Evolutionary conservation across 306 rosid genomes (phyloP), one percentile per base, ranked within the genome.

Genomic region (Cucumis melo): DNA sequence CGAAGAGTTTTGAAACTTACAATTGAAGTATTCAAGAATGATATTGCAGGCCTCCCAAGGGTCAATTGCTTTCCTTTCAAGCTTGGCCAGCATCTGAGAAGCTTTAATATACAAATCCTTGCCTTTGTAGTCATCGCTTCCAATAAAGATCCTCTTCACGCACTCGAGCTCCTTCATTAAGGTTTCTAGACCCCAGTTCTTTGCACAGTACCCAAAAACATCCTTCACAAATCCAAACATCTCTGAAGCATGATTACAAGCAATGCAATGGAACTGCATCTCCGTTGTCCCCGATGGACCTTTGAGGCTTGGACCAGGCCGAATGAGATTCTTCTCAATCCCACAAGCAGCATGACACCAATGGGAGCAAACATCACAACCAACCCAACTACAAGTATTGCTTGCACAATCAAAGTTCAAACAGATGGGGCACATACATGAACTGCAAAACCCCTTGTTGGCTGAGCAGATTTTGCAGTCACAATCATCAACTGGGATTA

Each of bases 341-440:
- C 96, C 97, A 85, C 99, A 95, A 20, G 91, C 88, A 79, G 99
- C 98, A 78, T 95, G 99, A 83, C 99, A 92, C 99, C 99, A 95
- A 78, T 95, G 99, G 2, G 92, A 90, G 80, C 99, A 95, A 58
- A 89, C 93, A 82, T 95, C 99, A 76, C 99, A 95, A 7, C 99
- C 99, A 75, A 95, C 92, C 99, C 99, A 95, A 77, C 96, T 90
- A 75, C 99, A 95, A 60, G 99, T 95, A 65, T 92, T 92, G 76
- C 3, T 95, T 17, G 99, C 99, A 80, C 92, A 90, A 74, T 95
- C 99, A 56, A 95, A 95, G 84, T 90, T 95, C 97, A 95, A 82
- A 80, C 99, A 95, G 7, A 95, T 60, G 60, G 97, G 98, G 81
- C 99, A 95, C 99, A 92, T 95, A 57, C 99, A 95, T 55, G 93